phyloP scores from a whole-genome alignment of 495 filamentous ascomycete genomes.

The Penicillium egyptiacum region DNA sequence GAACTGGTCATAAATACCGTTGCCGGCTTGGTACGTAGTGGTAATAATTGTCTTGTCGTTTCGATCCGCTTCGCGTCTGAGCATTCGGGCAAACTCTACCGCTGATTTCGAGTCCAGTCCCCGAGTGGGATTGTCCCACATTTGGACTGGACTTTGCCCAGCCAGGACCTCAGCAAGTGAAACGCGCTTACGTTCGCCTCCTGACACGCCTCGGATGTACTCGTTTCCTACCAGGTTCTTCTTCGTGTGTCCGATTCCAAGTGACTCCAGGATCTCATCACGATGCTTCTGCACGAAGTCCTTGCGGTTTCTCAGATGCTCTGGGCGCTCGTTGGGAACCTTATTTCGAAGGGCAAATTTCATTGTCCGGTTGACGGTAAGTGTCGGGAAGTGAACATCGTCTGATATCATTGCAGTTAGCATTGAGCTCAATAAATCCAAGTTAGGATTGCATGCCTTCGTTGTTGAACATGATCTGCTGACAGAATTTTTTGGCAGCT shows the following conservation, averaged over 20 bases:
- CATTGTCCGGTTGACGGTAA: constrained; percentile 79
- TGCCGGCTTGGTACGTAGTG: constrained; percentile 81
- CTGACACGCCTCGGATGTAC: constrained; percentile 76
- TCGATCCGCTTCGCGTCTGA: constrained; percentile 65
- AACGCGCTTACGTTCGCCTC: constrained; percentile 82
- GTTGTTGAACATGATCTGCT: constrained; percentile 49
- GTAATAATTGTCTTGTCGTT: constrained; percentile 66
- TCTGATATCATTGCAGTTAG: constrained; percentile 46
- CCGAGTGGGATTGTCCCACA: constrained; percentile 82
- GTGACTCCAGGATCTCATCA: constrained; percentile 74
- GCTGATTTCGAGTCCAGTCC: constrained; percentile 80
- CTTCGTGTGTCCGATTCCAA: constrained; percentile 73
- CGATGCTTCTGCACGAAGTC: constrained; percentile 63
- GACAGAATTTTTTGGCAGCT: constrained; percentile 32
- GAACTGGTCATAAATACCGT: constrained; percentile 72
- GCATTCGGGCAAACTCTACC: constrained; percentile 70
- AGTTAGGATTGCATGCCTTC: constrained; percentile 23
- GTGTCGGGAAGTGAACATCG: constrained; percentile 77
- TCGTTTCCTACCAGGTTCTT: constrained; percentile 83
- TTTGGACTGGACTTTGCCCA: constrained; percentile 67
- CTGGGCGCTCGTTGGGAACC: constrained; percentile 61
- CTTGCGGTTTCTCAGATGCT: constrained; percentile 49
- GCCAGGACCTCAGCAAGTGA: constrained; percentile 73
- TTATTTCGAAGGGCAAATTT: constrained; percentile 74
- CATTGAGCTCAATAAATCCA: constrained; percentile 10